Evolutionary conservation across 495 filamentous ascomycete genomes (phyloP), one percentile per base, ranked within the genome.

Genomic region (Aspergillus bertholletiae): DNA sequence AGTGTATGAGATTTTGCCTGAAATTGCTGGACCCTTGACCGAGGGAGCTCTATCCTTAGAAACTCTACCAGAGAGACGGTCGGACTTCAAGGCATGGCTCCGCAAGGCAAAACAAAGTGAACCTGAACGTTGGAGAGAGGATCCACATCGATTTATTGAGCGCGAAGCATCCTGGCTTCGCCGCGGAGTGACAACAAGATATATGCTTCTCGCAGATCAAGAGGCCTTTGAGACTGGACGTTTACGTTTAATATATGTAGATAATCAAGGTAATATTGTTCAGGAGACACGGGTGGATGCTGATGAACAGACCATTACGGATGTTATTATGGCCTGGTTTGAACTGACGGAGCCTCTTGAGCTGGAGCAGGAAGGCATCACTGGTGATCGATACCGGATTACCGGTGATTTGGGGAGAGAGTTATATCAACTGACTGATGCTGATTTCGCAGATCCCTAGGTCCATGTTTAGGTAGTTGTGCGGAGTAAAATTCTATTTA

Each of bases 1-100:
- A 45, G 46, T 56, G 15, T 50, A 43, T 39, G 22, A 56, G 23
- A 50, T 56, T 46, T 39, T 56, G 32, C 53, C 53, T 8, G 53
- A 56, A 30, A 41, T 55, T 41, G 45, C 41, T 39, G 34, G 13
- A 11, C 49, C 49, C n/a, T 24, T 39, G 21, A 24, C 13, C 44
- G 44, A 32, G 22, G 20, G 24, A 26, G 7, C 15, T 12, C 21
- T 23, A 17, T 17, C 21, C 21, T 23, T 23, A 26, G 45, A 47
- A 27, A 47, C 4, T 47, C 21, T 47, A 21, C 17, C 21, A 9
- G 13, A 9, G 18, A 17, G 13, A 30, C 21, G 45, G n/a, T 17
- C 7, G 20, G 22, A 22, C 17, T 47, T 47, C 24, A 47, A 47
- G 45, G 20, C 21, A 30, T 17, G 45, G 24, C 24, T 47, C n/a